These are phyloP conservation scores for Magnolia officinalis DNA, from an alignment of 164 flowering plant species.

Conservation along the genomic window DNA sequence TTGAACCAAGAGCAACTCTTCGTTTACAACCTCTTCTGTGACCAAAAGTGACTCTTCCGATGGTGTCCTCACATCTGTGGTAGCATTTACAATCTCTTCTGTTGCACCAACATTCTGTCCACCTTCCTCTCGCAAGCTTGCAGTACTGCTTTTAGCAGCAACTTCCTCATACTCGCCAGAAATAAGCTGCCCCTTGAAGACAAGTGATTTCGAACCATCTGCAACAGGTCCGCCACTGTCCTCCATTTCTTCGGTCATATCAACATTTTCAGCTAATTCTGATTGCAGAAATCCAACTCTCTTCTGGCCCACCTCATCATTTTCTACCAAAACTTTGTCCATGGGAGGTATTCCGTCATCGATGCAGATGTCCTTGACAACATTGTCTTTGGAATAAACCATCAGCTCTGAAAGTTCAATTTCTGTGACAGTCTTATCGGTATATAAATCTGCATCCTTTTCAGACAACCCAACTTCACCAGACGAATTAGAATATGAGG, in stretches of 20 bases:
- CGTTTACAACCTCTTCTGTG: not conserved
- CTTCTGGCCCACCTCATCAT: conserved; percentile 17
- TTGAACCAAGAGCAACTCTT: conserved; percentile 7
- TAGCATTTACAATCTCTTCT: not conserved
- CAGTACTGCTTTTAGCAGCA: not conserved
- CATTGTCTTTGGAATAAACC: conserved; percentile 42
- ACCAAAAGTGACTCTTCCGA: too few relatives aligned
- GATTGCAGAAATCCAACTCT: conserved; percentile 16
- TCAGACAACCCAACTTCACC: conserved; percentile 9
- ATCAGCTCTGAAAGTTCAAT: conserved; percentile 34
- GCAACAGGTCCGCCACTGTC: not conserved
- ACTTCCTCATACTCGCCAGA: conserved; percentile 5
- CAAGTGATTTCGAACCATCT: conserved; percentile 6
- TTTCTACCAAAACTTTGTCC: conserved; percentile 35
- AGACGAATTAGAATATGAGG: conserved; percentile 9
- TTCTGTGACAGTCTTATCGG: conserved; percentile 46
- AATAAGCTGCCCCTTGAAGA: conserved; percentile 5
- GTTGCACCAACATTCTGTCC: conserved; percentile 5
- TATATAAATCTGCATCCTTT: conserved; percentile 27
- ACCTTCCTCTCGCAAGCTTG: not conserved
- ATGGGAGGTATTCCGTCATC: conserved; percentile 52
- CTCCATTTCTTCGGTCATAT: conserved; percentile 15
- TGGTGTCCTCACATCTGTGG: not conserved
- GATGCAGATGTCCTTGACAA: conserved; percentile 58
- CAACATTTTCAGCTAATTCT: conserved; percentile 19